Base-by-base conservation (phyloP, 2,329 filamentous ascomycete genomes). In the Mycogone perniciosa region DNA sequence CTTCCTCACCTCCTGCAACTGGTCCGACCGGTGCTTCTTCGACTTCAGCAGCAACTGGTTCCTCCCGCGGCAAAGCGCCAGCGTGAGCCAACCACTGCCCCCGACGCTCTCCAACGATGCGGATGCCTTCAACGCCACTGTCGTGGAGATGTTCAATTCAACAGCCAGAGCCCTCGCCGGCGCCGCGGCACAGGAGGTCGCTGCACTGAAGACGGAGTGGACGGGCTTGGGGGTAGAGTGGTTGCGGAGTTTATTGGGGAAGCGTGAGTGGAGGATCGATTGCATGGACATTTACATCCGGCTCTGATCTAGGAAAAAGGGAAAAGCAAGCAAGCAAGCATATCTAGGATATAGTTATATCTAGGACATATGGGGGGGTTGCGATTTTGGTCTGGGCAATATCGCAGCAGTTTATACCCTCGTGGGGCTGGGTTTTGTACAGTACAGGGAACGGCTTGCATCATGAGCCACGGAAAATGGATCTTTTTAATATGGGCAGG, bases 21-120 rank as follows among this genome's bases (percentile, higher is more conserved):
- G 88, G 88, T 88, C 86, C 58, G 87, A 91, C 66, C 83, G 84
- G 48, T 93, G 88, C 67, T 93, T 97, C 73, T 93, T 97, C 76
- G 92, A 97, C 73, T 87, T 96, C 62, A 80, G 76, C 65, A 87
- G 84, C 62, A 89, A 95, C 72, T 97, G 91, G 92, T 97, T 97
- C 69, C 84, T 91, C 60, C 85, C 91, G n/a, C 80, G 88, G 10
- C 73, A 67, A 59, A 70, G 53, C 56, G 66, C 60, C 42, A 7
- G 27, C 48, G 6, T 31, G 6, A 13, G n/a, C 9, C 29, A 10
- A 6, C 30, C 6, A 4, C 13, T 31, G 4, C 4, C 39, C 5
- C 26, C 43, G 54, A 11, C 53, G 53, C 52, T 20, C 20, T 20
- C 20, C 20, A 20, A 56, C 64, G 29, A 56, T 63, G 59, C 63